phyloP scores from a whole-genome alignment of 352 stramenopile genomes.

The Phytopythium oedochilum region DNA sequence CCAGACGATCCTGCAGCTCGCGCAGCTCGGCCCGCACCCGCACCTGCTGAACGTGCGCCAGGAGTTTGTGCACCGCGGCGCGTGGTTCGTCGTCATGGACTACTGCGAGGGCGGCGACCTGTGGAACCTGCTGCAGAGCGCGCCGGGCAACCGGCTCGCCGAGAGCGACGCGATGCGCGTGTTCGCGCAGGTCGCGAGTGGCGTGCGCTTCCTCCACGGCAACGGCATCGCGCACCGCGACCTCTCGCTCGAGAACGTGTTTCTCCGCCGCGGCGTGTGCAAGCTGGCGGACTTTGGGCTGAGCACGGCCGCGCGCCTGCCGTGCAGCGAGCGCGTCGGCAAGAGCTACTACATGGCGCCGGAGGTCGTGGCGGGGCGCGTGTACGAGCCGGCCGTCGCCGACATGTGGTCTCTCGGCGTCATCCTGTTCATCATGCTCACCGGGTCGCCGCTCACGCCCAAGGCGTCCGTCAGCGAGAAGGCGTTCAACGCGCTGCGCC shows the following conservation, averaged over 20 bases:
- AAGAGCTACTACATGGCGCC: slow-evolving; percentile 61
- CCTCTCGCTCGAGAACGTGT: slow-evolving; percentile 49
- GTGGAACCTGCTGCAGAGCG: slow-evolving; percentile 21
- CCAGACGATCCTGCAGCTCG: slow-evolving; percentile 7
- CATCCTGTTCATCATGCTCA: slow-evolving; percentile 70
- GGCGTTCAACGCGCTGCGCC: slow-evolving; percentile 24
- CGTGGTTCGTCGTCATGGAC: slow-evolving; percentile 52
- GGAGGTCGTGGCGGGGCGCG: slow-evolving; percentile 27
- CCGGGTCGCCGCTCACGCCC: slow-evolving; percentile 40
- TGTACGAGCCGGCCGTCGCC: slow-evolving; percentile 42
- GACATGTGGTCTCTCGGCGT: slow-evolving; percentile 69
- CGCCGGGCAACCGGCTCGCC: slow-evolving; percentile 12
- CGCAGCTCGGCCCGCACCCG: slow-evolving; percentile 8
- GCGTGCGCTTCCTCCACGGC: slow-evolving; percentile 30
- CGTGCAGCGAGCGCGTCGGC: slow-evolving; percentile 22
- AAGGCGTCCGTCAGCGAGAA: slow-evolving; percentile 21
- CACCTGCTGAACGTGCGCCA: slow-evolving; percentile 21
- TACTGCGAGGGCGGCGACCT: slow-evolving; percentile 46
- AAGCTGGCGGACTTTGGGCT: slow-evolving; percentile 63
- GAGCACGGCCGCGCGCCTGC: slow-evolving; percentile 14
- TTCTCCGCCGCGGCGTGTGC: slow-evolving; percentile 21
- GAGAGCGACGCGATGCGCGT: slow-evolving; percentile 17
- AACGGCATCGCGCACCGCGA: slow-evolving; percentile 46
- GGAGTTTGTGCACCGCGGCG: slow-evolving; percentile 21
- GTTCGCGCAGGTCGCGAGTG: slow-evolving; percentile 26